These are phyloP conservation scores for Chalaropsis ovoidea DNA, from an alignment of 2,329 filamentous ascomycete genomes.

Conservation along the genomic window DNA sequence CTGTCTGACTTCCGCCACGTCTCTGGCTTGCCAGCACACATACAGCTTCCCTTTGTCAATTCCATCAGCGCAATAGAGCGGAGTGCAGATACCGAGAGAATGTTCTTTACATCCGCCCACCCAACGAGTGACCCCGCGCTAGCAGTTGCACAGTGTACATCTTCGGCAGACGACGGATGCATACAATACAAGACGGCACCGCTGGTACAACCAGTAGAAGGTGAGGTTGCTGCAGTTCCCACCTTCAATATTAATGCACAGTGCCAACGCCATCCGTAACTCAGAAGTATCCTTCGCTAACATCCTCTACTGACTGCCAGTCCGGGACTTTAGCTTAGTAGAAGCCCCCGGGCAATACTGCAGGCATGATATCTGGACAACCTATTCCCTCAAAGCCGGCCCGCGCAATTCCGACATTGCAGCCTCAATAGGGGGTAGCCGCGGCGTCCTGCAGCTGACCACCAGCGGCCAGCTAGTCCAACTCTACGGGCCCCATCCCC, in stretches of 20 bases:
- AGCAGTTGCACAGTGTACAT: constrained; percentile 10
- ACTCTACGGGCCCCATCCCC: constrained; percentile 12
- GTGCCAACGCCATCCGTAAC: not conserved
- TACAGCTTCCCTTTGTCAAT: constrained; percentile 1
- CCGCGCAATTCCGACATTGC: constrained; percentile 39
- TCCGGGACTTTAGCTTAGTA: constrained; percentile 17
- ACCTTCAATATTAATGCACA: not conserved
- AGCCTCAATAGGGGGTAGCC: constrained; percentile 20
- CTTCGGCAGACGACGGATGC: not conserved
- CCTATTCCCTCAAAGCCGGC: constrained; percentile 41
- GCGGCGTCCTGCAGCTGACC: constrained; percentile 20
- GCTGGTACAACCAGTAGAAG: constrained; percentile 3
- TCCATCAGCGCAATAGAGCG: constrained; percentile 9
- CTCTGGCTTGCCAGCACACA: constrained; percentile 4
- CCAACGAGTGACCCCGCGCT: not conserved
- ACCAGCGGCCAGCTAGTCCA: not conserved
- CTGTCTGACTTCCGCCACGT: not conserved
- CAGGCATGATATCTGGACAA: constrained; percentile 14
- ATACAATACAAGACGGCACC: not conserved
- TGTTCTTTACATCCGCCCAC: constrained; percentile 13
- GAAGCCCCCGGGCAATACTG: constrained; percentile 10
- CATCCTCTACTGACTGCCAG: not conserved
- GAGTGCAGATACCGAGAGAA: constrained; percentile 10
- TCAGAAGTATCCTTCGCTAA: not conserved
- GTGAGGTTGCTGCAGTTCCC: not conserved